Base-by-base conservation (phyloP, 2,329 filamentous ascomycete species). In the Stachybotrys elegans region DNA sequence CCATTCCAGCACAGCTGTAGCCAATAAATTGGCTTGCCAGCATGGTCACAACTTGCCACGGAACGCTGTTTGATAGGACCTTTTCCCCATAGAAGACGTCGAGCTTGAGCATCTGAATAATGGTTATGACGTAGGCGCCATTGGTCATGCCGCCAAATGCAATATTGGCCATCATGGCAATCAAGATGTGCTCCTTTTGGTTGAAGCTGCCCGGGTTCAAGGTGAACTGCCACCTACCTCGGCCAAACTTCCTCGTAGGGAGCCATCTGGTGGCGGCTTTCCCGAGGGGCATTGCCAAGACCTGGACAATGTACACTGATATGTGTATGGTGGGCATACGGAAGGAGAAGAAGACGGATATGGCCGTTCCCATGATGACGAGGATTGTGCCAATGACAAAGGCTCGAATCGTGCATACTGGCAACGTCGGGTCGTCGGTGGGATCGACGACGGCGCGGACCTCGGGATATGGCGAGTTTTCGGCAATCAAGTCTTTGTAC, bases 111-210 rank as follows among this genome's bases (percentile, higher is more conserved):
- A 68, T 65, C 62, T 69, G 71, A 35, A 73, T 65, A 34, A 74
- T 70, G 42, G 66, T 63, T 48, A 56, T 66, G 3, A 72, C 68
- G 51, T 73, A 74, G 0, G 71, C 68, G 4, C 62, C 58, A 20
- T 62, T 61, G 34, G 47, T 40, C 39, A 45, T 44, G 1, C 54
- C 52, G 2, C 45, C 50, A 38, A 63, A 70, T 1, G 67, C 65
- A 0, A 73, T 72, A 54, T 80, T 80, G 23, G 79, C 73, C 71
- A 76, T 76, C 47, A 76, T 71, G n/a, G 70, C 69, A 38, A 78
- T 70, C 5, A 79, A 56, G 51, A 75, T 67, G 51, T 79, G 74
- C 51, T 79, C 75, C 50, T 79, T 79, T 45, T 70, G 69, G 45
- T 66, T 73, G 53, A 79, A 79, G 0, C 67, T 67, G 0, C 73